Percentiles rank a stretch among this genome's conserved stretches.
phyloP scores from a whole-genome alignment of 177 flowering plant genomes.

The Vitis hybrid region DNA sequence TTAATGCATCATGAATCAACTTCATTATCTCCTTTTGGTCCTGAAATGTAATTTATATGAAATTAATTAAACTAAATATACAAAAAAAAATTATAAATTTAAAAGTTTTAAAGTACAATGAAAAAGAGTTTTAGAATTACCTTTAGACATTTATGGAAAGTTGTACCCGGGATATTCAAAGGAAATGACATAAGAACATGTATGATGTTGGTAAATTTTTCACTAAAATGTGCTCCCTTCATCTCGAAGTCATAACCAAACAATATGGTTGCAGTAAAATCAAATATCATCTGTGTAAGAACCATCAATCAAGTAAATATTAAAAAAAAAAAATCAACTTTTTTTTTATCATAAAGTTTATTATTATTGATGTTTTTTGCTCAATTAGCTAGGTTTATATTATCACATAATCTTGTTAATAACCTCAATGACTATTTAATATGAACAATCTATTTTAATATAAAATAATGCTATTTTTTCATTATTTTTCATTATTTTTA shows the following conservation, averaged over 20 bases:
- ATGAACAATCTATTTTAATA: too few species aligned
- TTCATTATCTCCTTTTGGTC: not conserved
- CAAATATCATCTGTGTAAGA: conserved; percentile 16
- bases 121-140: conserved; percentile 5
- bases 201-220: conserved; percentile 7
- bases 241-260: conserved; percentile 17
- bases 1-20: not conserved
- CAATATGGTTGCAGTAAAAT: conserved; percentile 18
- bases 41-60: not conserved
- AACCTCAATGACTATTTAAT: too few species aligned
- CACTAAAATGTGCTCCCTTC: conserved; percentile 4
- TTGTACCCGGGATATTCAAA: conserved; percentile 27
- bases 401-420: too few species aligned
- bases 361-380: too few species aligned
- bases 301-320: not conserved
- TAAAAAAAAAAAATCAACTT: too few species aligned
- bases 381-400: too few species aligned
- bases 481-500: too few species aligned
- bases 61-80: not conserved
- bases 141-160: conserved; percentile 18
- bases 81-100: too few species aligned
- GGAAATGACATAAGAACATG: conserved; percentile 20
- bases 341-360: too few species aligned
- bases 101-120: too few species aligned
- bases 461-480: too few species aligned